A percentile compares a stretch with the other conserved stretches of the same genome.
These are phyloP conservation scores for Medicago arabica DNA, from an alignment of 306 rosid genomes.

Conservation along the genomic window DNA sequence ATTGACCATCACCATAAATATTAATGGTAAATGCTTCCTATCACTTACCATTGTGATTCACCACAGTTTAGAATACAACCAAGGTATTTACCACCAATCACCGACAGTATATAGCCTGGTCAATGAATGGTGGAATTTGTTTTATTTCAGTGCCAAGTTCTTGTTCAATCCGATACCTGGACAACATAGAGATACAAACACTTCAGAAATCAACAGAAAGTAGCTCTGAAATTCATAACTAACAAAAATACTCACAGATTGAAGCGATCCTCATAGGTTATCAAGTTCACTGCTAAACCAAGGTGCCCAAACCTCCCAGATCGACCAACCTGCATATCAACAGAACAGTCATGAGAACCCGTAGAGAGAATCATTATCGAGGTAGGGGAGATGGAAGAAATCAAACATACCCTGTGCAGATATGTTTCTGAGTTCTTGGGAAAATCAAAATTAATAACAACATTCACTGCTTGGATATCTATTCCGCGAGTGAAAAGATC, in stretches of 20 bases:
- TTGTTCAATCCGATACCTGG: slow-evolving; percentile 94
- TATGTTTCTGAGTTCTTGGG: slow-evolving; percentile 97
- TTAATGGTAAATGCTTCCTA: neutral
- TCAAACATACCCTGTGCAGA: slow-evolving; percentile 86
- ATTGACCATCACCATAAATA: slow-evolving; percentile 2
- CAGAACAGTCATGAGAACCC: slow-evolving; percentile 34
- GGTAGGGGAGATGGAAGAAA: slow-evolving; percentile 12
- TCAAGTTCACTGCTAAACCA: slow-evolving; percentile 97
- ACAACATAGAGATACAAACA: slow-evolving; percentile 21
- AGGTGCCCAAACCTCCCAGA: slow-evolving; percentile 99
- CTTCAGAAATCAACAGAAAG: slow-evolving; percentile 13
- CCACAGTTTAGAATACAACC: slow-evolving; percentile 47
- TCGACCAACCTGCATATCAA: slow-evolving; percentile 86
- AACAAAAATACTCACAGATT: slow-evolving; percentile 68
- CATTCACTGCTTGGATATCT: slow-evolving; percentile 98
- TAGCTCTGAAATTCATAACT: slow-evolving; percentile 25
- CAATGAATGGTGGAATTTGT: slow-evolving; percentile 96
- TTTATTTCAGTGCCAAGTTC: slow-evolving; percentile 98
- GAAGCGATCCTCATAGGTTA: slow-evolving; percentile 98
- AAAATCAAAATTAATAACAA: slow-evolving; percentile 95
- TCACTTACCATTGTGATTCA: slow-evolving; percentile 54
- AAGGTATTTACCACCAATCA: slow-evolving; percentile 54
- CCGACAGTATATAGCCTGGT: slow-evolving; percentile 96
- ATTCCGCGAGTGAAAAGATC: slow-evolving; percentile 98
- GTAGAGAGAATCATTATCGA: neutral